Percentiles rank a stretch among this genome's conserved stretches.
Conservation (phyloP, 805 yeast species). For the Myxozyma kluyveri region DNA sequence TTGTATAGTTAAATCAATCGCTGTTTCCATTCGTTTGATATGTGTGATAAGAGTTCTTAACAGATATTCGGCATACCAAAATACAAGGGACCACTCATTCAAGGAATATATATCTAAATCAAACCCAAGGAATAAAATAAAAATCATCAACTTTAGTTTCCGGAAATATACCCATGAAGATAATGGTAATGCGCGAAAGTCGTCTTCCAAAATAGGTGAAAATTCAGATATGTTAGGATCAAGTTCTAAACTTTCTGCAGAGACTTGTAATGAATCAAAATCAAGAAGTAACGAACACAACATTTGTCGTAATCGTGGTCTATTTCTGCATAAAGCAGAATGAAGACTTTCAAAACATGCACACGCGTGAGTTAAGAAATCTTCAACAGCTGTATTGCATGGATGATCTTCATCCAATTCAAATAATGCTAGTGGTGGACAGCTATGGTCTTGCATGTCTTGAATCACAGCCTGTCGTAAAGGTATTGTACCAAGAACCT, state of each 20-base stretch:
- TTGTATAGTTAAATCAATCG: conserved; percentile 29
- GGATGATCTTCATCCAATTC: conserved; percentile 6
- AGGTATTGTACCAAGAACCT: conserved; percentile 9
- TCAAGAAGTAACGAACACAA: conserved; percentile 52
- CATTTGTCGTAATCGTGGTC: conserved; percentile 79
- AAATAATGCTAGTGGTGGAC: conserved; percentile 15
- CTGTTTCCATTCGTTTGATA: conserved; percentile 41
- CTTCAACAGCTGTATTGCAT: not conserved
- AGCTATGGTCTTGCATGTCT: conserved; percentile 16
- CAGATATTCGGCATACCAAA: conserved; percentile 63
- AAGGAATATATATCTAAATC: conserved; percentile 69
- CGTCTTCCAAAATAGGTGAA: conserved; percentile 15
- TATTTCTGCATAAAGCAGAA: conserved; percentile 58
- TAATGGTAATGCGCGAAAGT: conserved; percentile 52
- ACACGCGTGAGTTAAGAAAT: conserved; percentile 15
- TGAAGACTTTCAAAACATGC: conserved; percentile 48
- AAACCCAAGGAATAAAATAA: conserved; percentile 69
- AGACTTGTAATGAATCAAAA: conserved; percentile 82
- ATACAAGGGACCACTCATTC: conserved; percentile 65
- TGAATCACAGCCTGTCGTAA: conserved; percentile 9
- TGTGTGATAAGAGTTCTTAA: conserved; percentile 45
- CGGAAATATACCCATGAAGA: conserved; percentile 66
- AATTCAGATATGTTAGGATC: conserved; percentile 17
- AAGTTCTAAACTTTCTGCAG: conserved; percentile 57
- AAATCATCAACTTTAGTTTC: conserved; percentile 69